phyloP scores from a whole-genome alignment of 805 yeast species.

The Starmera amethionina region DNA sequence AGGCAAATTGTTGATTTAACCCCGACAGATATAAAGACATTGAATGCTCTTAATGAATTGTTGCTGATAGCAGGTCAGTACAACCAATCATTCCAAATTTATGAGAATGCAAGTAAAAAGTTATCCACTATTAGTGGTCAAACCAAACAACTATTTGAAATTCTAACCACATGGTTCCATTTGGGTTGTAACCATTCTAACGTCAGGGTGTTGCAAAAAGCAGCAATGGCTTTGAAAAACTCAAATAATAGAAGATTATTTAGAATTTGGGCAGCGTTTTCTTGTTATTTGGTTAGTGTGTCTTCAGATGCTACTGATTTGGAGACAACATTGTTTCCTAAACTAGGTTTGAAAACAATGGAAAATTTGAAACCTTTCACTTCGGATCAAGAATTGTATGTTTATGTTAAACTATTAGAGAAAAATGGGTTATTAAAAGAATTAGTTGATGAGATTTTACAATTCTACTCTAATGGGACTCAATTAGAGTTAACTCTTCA shows the following conservation, averaged over 20 bases:
- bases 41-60: conserved; percentile 36
- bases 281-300: conserved; percentile 33
- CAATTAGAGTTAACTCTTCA: conserved; percentile 53
- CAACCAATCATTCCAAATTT: conserved; percentile 36
- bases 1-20: conserved; percentile 18
- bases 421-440: conserved; percentile 24
- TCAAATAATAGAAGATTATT: conserved; percentile 26
- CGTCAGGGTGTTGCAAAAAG: conserved; percentile 42
- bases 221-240: conserved; percentile 34
- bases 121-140: conserved; percentile 8
- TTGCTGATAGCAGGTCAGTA: conserved; percentile 29
- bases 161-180: conserved; percentile 49
- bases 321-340: conserved; percentile 44
- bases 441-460: conserved; percentile 23
- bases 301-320: conserved; percentile 26
- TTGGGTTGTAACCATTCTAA: conserved; percentile 38
- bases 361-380: conserved; percentile 40
- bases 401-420: conserved; percentile 42
- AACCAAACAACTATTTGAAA: conserved; percentile 32
- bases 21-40: conserved; percentile 47
- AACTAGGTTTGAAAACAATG: conserved; percentile 49
- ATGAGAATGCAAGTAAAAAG: conserved; percentile 48
- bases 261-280: conserved; percentile 47
- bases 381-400: conserved; percentile 57
- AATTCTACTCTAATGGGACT: conserved; percentile 21